These are phyloP conservation scores for Nemania serpens DNA, from an alignment of 2,329 filamentous ascomycete genomes.

Conservation along the genomic window DNA sequence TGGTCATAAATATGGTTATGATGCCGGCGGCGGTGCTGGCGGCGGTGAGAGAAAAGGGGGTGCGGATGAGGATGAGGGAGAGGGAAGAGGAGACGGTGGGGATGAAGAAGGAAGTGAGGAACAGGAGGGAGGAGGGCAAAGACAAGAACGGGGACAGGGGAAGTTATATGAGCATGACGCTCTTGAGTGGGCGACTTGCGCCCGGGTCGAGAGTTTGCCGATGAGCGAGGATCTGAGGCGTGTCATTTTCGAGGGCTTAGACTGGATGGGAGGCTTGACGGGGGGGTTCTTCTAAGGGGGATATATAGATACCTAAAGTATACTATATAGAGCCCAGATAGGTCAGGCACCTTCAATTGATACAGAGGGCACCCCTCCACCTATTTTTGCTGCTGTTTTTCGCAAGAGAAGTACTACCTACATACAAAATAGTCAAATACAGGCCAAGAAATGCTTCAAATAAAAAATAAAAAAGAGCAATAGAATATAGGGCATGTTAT, in stretches of 20 bases:
- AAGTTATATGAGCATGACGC: conserved; percentile 13
- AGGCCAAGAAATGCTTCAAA: too few relatives aligned
- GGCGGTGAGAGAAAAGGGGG: neutral
- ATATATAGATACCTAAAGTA: neutral
- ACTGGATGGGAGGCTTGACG: conserved; percentile 15
- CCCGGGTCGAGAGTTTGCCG: neutral
- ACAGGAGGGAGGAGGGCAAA: neutral
- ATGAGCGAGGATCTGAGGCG: conserved; percentile 24
- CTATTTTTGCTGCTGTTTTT: too few relatives aligned
- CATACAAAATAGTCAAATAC: too few relatives aligned
- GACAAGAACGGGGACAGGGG: too few relatives aligned
- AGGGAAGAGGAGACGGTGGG: neutral
- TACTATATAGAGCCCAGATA: neutral
- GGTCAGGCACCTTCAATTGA: too few relatives aligned
- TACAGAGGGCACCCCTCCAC: too few relatives aligned
- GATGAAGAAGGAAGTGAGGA: neutral
- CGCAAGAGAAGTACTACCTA: too few relatives aligned
- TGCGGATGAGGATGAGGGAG: neutral
- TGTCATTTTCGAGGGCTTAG: conserved; percentile 16
- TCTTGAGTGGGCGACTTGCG: conserved; percentile 22
- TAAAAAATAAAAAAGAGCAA: too few relatives aligned
- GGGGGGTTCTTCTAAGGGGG: conserved; percentile 8
- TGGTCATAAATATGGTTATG: neutral
- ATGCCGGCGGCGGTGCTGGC: neutral
- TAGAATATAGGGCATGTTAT: too few relatives aligned